Percentiles rank a stretch among this genome's conserved stretches.
phyloP scores from a whole-genome alignment of 2,329 filamentous ascomycete genomes.

The Rutstroemia sp. region DNA sequence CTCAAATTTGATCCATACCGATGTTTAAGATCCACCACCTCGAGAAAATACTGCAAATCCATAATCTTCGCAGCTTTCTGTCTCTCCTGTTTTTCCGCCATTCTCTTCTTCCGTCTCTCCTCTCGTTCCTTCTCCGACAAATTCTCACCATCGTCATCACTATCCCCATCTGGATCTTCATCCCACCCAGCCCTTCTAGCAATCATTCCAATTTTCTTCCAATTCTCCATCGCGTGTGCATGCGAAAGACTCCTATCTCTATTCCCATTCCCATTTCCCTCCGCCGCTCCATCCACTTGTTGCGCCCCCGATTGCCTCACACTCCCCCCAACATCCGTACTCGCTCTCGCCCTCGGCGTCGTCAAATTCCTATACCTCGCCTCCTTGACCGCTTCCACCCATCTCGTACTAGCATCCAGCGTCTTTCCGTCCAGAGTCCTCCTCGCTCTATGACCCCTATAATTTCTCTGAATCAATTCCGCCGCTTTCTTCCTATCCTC shows the following conservation, averaged over 20 bases:
- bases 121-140: constrained; percentile 33
- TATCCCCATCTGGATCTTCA: constrained; percentile 34
- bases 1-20: constrained; percentile 60
- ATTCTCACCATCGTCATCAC: constrained; percentile 12
- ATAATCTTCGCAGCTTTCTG: constrained; percentile 68
- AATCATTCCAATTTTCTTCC: constrained; percentile 67
- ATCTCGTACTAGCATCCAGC: constrained; percentile 34
- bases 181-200: constrained; percentile 67
- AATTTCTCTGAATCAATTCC: constrained; percentile 59
- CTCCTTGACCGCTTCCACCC: constrained; percentile 43
- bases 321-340: constrained; percentile 11
- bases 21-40: constrained; percentile 84
- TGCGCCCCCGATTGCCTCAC: constrained; percentile 16
- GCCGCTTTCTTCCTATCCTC: constrained; percentile 43
- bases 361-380: constrained; percentile 47
- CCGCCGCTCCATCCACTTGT: constrained; percentile 4
- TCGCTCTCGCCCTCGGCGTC: constrained; percentile 32
- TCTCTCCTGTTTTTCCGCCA: constrained; percentile 47
- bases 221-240: constrained; percentile 53
- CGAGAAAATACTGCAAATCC: constrained; percentile 74
- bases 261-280: constrained; percentile 13
- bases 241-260: neutral
- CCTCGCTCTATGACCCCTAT: constrained; percentile 67
- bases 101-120: constrained; percentile 33
- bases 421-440: constrained; percentile 63